Evolutionary conservation across 2,329 filamentous ascomycete genomes (phyloP).

Genomic region (Ilyonectria mors-panacis): DNA sequence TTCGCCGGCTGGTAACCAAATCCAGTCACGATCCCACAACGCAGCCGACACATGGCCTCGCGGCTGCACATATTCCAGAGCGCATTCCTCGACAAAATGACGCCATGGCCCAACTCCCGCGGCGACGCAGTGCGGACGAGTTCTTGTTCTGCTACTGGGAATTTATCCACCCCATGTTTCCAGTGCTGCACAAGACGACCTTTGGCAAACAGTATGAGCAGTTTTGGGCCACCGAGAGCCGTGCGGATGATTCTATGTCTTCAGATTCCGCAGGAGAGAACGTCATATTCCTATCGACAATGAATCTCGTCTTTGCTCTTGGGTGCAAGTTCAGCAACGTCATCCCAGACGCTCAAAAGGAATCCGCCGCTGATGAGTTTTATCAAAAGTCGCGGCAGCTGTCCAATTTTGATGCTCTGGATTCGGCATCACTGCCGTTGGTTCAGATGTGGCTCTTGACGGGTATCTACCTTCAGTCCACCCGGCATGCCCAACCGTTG

Average conservation of each 20-base stretch:
- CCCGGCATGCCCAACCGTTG: conserved; percentile 21
- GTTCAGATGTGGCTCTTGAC: conserved; percentile 25
- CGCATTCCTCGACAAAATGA: background rate
- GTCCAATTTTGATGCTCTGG: conserved; percentile 14
- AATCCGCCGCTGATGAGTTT: conserved; percentile 3
- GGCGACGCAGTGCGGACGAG: conserved; percentile 1
- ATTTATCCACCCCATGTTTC: conserved; percentile 28
- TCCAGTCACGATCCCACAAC: background rate
- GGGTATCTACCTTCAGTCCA: conserved; percentile 29
- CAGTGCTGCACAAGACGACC: conserved; percentile 8
- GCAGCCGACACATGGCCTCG: background rate
- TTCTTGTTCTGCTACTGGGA: conserved; percentile 23
- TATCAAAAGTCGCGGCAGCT: conserved; percentile 24
- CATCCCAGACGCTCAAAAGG: conserved; percentile 1
- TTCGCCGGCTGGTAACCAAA: background rate
- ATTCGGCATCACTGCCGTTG: conserved; percentile 11
- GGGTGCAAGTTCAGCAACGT: conserved; percentile 21
- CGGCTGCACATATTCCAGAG: background rate
- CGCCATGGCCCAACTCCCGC: background rate
- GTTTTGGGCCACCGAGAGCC: background rate
- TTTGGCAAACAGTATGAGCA: conserved; percentile 19
- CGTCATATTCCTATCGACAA: conserved; percentile 8
- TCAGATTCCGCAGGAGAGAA: background rate
- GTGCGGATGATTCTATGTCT: background rate
- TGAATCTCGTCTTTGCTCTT: conserved; percentile 27